A percentile compares a stretch with the other conserved stretches of the same genome.
phyloP scores from a whole-genome alignment of 208 protist genomes.

The Trypanosoma brucei region DNA sequence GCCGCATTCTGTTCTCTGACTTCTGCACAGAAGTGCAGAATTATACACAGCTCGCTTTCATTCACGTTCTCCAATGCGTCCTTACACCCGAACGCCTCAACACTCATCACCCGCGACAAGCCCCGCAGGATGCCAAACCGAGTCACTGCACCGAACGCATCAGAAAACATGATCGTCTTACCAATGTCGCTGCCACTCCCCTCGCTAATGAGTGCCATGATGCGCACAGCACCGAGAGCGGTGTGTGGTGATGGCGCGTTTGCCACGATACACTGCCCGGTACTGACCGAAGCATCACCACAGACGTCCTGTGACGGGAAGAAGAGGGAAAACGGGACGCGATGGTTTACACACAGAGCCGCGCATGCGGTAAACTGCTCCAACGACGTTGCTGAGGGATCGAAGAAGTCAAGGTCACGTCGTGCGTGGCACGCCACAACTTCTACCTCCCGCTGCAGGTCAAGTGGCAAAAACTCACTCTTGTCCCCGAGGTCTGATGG shows the following conservation, averaged over 20 bases:
- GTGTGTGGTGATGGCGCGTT: slow-evolving; percentile 17
- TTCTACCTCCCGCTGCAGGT: slow-evolving; percentile 54
- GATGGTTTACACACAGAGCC: slow-evolving; percentile 59
- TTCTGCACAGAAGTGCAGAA: slow-evolving; percentile 50
- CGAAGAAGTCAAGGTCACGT: slow-evolving; percentile 13
- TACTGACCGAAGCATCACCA: neutral
- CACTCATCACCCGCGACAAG: slow-evolving; percentile 32
- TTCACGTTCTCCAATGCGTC: slow-evolving; percentile 60
- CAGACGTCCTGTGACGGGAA: slow-evolving; percentile 16
- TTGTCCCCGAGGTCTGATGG: slow-evolving; percentile 45
- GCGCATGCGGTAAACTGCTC: slow-evolving; percentile 63
- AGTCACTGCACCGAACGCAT: slow-evolving; percentile 12
- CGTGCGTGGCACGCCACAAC: slow-evolving; percentile 37
- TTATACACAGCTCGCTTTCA: slow-evolving; percentile 44
- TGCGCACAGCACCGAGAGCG: slow-evolving; percentile 30
- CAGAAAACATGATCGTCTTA: slow-evolving; percentile 20
- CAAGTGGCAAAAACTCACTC: slow-evolving; percentile 53
- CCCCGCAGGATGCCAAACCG: slow-evolving; percentile 22
- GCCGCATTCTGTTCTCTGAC: slow-evolving; percentile 46
- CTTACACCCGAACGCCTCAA: slow-evolving; percentile 29
- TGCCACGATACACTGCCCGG: slow-evolving; percentile 15
- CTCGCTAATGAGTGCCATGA: slow-evolving; percentile 36
- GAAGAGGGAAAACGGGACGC: slow-evolving; percentile 44
- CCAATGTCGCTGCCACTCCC: neutral
- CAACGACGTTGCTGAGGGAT: neutral